These are phyloP conservation scores for Jaapia argillacea DNA, from an alignment of 768 basidiomycete species.

Conservation along the genomic window DNA sequence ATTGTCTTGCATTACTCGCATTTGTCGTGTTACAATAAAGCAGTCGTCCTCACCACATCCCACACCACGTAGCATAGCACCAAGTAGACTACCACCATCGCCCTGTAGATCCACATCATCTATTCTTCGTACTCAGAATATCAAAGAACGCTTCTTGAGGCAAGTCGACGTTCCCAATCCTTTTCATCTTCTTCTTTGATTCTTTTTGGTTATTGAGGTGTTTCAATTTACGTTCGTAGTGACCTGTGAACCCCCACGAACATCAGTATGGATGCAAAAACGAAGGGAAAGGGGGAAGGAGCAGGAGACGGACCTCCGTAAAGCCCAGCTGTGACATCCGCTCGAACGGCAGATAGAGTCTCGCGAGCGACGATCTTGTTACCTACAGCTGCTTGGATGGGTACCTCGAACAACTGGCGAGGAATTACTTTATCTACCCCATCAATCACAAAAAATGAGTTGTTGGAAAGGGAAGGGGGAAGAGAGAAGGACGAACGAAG, in stretches of 20 bases:
- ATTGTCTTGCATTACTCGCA: too few relatives aligned
- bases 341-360: slow-evolving; percentile 74
- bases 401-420: slow-evolving; percentile 86
- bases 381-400: slow-evolving; percentile 90
- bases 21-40: too few relatives aligned
- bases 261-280: background rate
- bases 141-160: slow-evolving; percentile 96
- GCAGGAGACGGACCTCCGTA: slow-evolving; percentile 58
- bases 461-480: background rate
- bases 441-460: too few relatives aligned
- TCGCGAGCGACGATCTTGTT: slow-evolving; percentile 84
- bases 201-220: slow-evolving; percentile 88
- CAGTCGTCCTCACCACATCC: too few relatives aligned
- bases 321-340: slow-evolving; percentile 89
- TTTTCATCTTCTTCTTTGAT: slow-evolving; percentile 84
- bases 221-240: slow-evolving; percentile 90
- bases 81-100: too few relatives aligned
- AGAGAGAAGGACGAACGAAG: slow-evolving; percentile 48
- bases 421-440: slow-evolving; percentile 81
- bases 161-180: slow-evolving; percentile 78
- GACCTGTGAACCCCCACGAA: slow-evolving; percentile 35
- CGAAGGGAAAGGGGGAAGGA: background rate
- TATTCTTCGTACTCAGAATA: slow-evolving; percentile 58
- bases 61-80: too few relatives aligned
- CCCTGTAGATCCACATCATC: too few relatives aligned